Base-by-base conservation (phyloP, 2,329 filamentous ascomycete genomes). In the Penicillium sp. region DNA sequence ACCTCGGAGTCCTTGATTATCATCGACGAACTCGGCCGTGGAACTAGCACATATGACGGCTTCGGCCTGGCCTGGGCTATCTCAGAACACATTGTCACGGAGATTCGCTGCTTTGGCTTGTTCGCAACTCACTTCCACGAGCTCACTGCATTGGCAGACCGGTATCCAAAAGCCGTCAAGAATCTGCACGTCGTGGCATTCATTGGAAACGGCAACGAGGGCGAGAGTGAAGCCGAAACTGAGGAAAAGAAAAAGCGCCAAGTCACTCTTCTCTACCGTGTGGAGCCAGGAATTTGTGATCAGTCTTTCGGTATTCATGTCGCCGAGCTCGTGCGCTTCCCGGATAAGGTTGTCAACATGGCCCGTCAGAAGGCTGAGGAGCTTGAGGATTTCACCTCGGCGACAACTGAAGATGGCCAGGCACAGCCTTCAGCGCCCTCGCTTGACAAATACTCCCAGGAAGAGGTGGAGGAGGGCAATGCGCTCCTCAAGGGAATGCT, bases 21-120 rank as follows among this genome's bases (percentile, higher is more conserved):
- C 74, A 97, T 99, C 65, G 95, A 99, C 73, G 94, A 99, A 74
- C 85, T 99, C 2, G 94, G 94, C 48, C 90, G 94, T 58, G 94
- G 94, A 55, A 99, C 94, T 0, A 97, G 92, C 60, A 99, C 95
- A 0, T 99, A 99, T 72, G 95, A 99, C 72, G 94, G 94, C 9
- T 99, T 99, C 67, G 94, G 95, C 37, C 85, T 99, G n/a, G 94
- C 95, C 0, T 99, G 94, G 94, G 94, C 94, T 49, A 99, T 99
- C 60, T 96, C 91, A 0, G 94, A 99, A 76, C 92, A 99, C 75
- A 97, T 99, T 61, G 84, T 99, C 70, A 91, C 89, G 57, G 92
- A 97, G 71, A 97, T 99, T 58, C 89, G 91, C 53, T 96, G 92
- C 65, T 97, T 91, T 69, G 89, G 91, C 55, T 87, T 97, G 74